Evolutionary conservation across 306 rosid genomes (phyloP), one percentile per base, ranked within the genome.

Genomic region (Sicyos baderoa): DNA sequence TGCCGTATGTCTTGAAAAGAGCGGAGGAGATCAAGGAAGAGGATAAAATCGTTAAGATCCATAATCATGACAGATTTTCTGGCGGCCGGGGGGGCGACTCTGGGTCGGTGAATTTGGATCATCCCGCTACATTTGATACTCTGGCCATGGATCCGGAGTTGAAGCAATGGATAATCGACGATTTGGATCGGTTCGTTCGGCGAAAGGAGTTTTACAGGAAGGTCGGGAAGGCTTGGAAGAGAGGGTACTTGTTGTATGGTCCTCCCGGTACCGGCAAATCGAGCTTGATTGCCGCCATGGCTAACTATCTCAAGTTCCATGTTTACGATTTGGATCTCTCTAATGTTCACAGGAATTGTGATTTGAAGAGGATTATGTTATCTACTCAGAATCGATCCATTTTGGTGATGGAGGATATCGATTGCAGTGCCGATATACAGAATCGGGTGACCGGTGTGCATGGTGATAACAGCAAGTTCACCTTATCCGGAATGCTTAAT

Each of bases 201-300:
- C 17, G 69, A 29, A 40, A 14, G 7, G 69, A 62, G 18, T 62
- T 62, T 16, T 62, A 62, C 5, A 62, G 10, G 40, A 62, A 11
- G 1, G 69, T 62, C 3, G 69, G 69, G 4, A 62, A 62, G 29
- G 69, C 69, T 42, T 62, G 69, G 69, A 62, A 62, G 51, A 62
- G 69, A 25, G 69, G 69, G 1, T 62, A 62, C 40, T 11, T 62
- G 51, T 62, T 62, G 51, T 62, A 62, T 17, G 69, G 69, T 10
- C 69, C 69, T 18, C 69, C 69, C 40, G 69, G 69, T 35, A 62
- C 69, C 1, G 69, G 69, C 0, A 62, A 62, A 40, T 62, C 69
- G 12, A 62, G 69, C 69, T 62, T 62, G 6, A 62, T 62, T 21
- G 69, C 69, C 29, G 69, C 69, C 69, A 62, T 62, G 51, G 69